phyloP scores from a whole-genome alignment of 2,329 filamentous ascomycete species.

The Scorias spongiosa region DNA sequence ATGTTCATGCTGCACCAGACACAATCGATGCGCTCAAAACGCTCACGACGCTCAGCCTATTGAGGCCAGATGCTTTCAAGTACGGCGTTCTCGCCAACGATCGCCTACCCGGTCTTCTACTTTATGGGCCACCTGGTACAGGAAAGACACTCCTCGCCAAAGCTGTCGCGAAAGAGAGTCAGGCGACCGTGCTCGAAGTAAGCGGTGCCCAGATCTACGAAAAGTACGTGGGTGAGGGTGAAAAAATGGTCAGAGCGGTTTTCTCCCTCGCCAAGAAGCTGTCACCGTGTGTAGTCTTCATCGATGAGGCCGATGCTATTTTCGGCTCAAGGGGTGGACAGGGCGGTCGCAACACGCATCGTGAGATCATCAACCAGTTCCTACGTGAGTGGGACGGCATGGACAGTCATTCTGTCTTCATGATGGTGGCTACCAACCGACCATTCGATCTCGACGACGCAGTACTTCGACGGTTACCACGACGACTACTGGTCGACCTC shows the following conservation, averaged over 20 bases:
- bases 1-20: constrained; percentile 68
- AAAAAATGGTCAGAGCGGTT: constrained; percentile 88
- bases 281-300: constrained; percentile 83
- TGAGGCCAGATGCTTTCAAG: constrained; percentile 84
- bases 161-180: constrained; percentile 48
- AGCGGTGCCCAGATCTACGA: constrained; percentile 86
- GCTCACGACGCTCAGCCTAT: constrained; percentile 71
- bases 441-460: constrained; percentile 90
- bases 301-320: constrained; percentile 91
- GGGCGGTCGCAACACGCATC: constrained; percentile 53
- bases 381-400: constrained; percentile 94
- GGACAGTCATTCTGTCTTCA: constrained; percentile 64
- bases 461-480: constrained; percentile 59
- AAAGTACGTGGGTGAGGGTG: constrained; percentile 89
- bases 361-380: constrained; percentile 93
- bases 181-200: constrained; percentile 64
- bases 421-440: constrained; percentile 95
- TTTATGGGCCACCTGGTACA: constrained; percentile 89
- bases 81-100: constrained; percentile 88
- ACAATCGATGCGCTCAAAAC: constrained; percentile 80
- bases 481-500: constrained; percentile 58
- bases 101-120: constrained; percentile 79
- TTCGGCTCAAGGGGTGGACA: constrained; percentile 60
- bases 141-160: constrained; percentile 69
- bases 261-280: constrained; percentile 86